Evolutionary conservation across 768 basidiomycete genomes (phyloP).

Genomic region (Rossbeevera mucosa): DNA sequence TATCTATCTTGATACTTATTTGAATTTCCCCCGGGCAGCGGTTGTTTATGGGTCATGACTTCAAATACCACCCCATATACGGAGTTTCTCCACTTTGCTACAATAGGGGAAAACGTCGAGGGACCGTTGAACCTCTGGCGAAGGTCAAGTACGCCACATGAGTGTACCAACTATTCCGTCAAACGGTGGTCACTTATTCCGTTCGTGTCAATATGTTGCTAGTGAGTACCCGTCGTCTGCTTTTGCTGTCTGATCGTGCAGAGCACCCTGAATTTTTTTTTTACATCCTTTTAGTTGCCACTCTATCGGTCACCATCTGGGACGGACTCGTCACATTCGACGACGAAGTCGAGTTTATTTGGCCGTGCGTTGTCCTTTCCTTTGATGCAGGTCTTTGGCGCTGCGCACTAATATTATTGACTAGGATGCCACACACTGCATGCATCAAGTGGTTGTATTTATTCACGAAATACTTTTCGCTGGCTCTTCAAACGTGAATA

Average conservation of each 20-base stretch:
- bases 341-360: constrained; percentile 19
- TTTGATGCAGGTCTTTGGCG: not conserved
- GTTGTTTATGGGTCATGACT: too few species aligned
- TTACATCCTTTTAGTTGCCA: constrained; percentile 6
- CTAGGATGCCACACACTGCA: constrained; percentile 16
- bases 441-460: constrained; percentile 27
- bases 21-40: not conserved
- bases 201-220: constrained; percentile 6
- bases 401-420: not conserved
- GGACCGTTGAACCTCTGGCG: not conserved
- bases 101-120: not conserved
- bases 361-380: constrained; percentile 17
- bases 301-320: constrained; percentile 15
- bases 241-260: not conserved
- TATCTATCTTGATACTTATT: too few species aligned
- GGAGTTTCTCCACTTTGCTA: not conserved
- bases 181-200: not conserved
- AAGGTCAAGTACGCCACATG: constrained; percentile 6
- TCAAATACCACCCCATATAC: not conserved
- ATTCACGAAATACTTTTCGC: constrained; percentile 18
- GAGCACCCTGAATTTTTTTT: not conserved
- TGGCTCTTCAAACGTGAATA: constrained; percentile 15
- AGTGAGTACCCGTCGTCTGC: not conserved
- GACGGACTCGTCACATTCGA: constrained; percentile 16
- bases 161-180: not conserved